Conservation (phyloP, 1,284 basidiomycete species). For the Agaricales sp. region DNA sequence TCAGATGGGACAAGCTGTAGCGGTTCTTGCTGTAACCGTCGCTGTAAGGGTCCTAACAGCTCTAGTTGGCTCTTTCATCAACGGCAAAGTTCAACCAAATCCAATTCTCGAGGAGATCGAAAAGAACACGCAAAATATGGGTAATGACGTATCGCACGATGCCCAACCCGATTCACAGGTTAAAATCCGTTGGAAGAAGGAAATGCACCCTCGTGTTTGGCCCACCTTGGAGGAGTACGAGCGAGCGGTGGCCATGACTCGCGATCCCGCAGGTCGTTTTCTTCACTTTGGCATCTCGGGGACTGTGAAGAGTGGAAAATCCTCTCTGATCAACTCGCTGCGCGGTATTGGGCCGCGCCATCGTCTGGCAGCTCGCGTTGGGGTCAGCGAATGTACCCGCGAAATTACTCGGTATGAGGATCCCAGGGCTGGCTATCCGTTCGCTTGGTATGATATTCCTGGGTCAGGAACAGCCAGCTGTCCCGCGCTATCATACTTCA, state of each 20-base stretch:
- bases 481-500: conserved; percentile 13
- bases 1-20: no score
- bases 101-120: no score
- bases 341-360: conserved; percentile 5
- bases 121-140: no score
- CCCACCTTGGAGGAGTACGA: background rate
- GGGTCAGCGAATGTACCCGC: background rate
- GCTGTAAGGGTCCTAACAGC: no score
- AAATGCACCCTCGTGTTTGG: background rate
- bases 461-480: conserved; percentile 12
- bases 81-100: no score
- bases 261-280: conserved; percentile 1
- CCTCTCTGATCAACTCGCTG: conserved; percentile 11
- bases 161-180: no score
- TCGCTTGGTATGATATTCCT: conserved; percentile 13
- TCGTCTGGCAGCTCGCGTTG: background rate
- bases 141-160: no score
- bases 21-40: no score
- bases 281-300: conserved; percentile 13
- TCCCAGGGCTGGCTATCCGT: conserved; percentile 7
- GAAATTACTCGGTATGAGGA: conserved; percentile 8
- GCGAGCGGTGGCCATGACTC: background rate
- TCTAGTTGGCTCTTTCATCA: no score
- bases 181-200: background rate
- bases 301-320: conserved; percentile 12